A percentile compares a stretch with the other conserved stretches of the same genome.
Evolutionary conservation across 176 grass and related monocot genomes (phyloP).

Genomic region (Ampelocalamus luodianensis): DNA sequence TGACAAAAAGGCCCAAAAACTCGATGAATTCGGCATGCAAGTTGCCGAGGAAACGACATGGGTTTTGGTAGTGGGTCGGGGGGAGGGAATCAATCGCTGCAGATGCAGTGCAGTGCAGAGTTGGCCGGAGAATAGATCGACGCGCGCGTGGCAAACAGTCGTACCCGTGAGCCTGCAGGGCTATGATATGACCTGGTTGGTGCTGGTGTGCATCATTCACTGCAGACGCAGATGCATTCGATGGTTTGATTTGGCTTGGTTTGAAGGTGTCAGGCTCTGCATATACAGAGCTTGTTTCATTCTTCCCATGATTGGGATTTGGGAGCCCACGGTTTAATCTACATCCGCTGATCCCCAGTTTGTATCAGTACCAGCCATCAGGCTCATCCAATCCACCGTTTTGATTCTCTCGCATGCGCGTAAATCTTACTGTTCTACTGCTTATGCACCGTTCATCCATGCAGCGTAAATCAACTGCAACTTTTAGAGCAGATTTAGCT

Average conservation of each 20-base stretch:
- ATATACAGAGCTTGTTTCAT: background rate
- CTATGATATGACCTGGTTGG: background rate
- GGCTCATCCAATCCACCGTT: background rate
- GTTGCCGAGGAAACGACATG: conserved; percentile 37
- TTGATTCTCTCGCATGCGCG: background rate
- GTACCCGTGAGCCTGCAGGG: conserved; percentile 26
- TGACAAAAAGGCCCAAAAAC: too few relatives aligned
- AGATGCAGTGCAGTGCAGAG: background rate
- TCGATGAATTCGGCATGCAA: background rate
- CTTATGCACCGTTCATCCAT: too few relatives aligned
- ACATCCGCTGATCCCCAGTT: background rate
- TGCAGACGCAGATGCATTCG: background rate
- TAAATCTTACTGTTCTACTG: background rate
- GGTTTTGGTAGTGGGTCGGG: background rate
- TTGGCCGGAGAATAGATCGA: background rate
- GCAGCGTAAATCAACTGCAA: too few relatives aligned
- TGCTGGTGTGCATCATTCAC: background rate
- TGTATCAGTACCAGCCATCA: background rate
- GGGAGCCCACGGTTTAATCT: background rate
- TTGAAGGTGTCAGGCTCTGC: conserved; percentile 20
- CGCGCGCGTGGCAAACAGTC: background rate
- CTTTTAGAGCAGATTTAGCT: too few relatives aligned
- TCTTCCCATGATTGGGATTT: background rate
- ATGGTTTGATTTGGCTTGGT: conserved; percentile 2
- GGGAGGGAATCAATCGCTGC: background rate